phyloP scores from a whole-genome alignment of 2,329 filamentous ascomycete genomes.

The Aspergillus sp. region DNA sequence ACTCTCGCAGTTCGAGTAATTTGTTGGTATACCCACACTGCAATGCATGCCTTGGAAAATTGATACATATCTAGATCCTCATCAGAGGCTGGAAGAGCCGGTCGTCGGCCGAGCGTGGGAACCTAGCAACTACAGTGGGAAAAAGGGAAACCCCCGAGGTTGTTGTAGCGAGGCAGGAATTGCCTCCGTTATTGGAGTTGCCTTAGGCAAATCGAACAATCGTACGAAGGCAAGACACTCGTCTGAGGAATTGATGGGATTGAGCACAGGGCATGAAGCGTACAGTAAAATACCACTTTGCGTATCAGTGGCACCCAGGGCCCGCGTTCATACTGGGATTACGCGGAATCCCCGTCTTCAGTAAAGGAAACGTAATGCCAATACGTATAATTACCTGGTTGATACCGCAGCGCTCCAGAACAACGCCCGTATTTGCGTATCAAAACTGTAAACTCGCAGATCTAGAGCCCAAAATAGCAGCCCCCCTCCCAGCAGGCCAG shows the following conservation, averaged over 20 bases:
- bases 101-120: not conserved
- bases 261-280: not conserved
- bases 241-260: too few relatives aligned
- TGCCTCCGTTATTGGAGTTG: not conserved
- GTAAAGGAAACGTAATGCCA: not conserved
- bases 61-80: not conserved
- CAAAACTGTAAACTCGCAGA: constrained; percentile 18
- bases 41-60: not conserved
- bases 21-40: constrained; percentile 5
- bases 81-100: not conserved
- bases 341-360: not conserved
- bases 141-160: not conserved
- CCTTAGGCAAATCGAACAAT: not conserved
- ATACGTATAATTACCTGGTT: not conserved
- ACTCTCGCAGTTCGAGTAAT: constrained; percentile 1
- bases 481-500: constrained; percentile 18
- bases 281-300: not conserved
- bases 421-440: not conserved
- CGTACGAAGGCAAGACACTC: not conserved
- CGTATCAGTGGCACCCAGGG: not conserved
- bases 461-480: constrained; percentile 32
- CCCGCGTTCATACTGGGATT: not conserved
- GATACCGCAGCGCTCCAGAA: not conserved
- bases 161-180: not conserved
- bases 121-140: not conserved